Evolutionary conservation across 352 stramenopile species (phyloP), one percentile per base, ranked within the genome.

Genomic region (Phytopythium vexans): DNA sequence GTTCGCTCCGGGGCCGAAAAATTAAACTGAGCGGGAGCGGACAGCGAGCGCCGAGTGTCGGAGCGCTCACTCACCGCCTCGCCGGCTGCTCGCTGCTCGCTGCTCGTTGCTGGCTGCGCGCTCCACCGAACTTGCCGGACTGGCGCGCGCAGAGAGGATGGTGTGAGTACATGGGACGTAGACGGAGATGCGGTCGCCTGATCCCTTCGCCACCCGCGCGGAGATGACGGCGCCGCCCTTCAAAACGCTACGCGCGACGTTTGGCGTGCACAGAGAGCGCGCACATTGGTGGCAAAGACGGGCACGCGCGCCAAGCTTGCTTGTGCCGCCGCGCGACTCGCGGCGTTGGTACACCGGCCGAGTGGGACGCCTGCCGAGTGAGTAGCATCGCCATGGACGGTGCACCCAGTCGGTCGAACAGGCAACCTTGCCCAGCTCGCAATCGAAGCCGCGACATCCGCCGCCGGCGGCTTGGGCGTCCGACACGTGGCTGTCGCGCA

Each of bases 251-350:
- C 45, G 10, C 33, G 44, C 45, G 45, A 9, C 45, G 21, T 33
- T 52, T 52, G 46, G 46, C 46, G 45, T 41, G 45, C 45, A 51
- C n/a, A 51, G 31, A 10, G 27, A 8, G 45, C 16, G 34, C 31
- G 21, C 6, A 36, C 12, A 36, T n/a, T 27, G 12, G 3, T 15
- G 32, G 45, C 34, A 51, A 51, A 43, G 39, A 43, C 39, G 39
- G 12, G 39, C 21, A 12, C 11, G 33, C 32, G 14, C 44, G 41
- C 41, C 34, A 47, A 47, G 32, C 16, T n/a, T n/a, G 41, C 16
- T 16, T 47, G 41, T 47, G 41, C 6, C 41, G 21, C 21, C 21
- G 21, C 21, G 21, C 21, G 21, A 27, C 21, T 27, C 21, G 21
- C 21, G 21, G 21, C 21, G 21, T 27, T 27, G 21, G 21, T 27